Percentiles rank a stretch among this genome's conserved stretches.
Conservation (phyloP, 2,329 filamentous ascomycete genomes). For the Colletotrichum eremochloae region DNA sequence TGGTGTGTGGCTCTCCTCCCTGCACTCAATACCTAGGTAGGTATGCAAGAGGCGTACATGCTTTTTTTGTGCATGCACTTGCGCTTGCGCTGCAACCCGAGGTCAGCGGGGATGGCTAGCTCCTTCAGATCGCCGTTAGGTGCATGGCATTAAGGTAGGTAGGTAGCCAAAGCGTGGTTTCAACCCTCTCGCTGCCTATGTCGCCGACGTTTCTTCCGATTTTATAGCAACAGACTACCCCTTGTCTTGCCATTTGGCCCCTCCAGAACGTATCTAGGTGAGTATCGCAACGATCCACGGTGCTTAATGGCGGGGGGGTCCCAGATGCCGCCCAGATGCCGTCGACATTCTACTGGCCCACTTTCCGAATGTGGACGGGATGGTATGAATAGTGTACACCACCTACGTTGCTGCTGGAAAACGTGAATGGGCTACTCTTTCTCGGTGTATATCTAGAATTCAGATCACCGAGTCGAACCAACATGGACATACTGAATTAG, state of each 20-base stretch:
- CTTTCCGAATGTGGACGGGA: slow-evolving; percentile 18
- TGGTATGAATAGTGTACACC: no score
- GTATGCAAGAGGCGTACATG: slow-evolving; percentile 14
- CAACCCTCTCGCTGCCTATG: not conserved
- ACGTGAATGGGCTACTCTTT: not conserved
- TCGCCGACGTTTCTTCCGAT: not conserved
- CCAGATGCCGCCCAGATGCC: not conserved
- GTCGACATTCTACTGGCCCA: not conserved
- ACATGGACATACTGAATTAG: not conserved
- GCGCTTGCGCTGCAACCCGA: slow-evolving; percentile 14
- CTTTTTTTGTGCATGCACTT: slow-evolving; percentile 4
- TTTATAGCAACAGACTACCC: not conserved
- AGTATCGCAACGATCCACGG: not conserved
- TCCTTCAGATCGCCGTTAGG: slow-evolving; percentile 32
- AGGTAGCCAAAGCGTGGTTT: not conserved
- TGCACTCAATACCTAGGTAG: not conserved
- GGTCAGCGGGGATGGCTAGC: slow-evolving; percentile 29
- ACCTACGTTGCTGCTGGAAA: not conserved
- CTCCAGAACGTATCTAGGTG: no score
- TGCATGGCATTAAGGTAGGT: slow-evolving; percentile 4
- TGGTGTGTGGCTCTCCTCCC: slow-evolving; percentile 3
- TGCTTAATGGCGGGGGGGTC: not conserved
- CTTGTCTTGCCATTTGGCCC: not conserved
- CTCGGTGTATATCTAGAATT: not conserved
- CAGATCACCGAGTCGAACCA: not conserved